phyloP scores from a whole-genome alignment of 2,329 filamentous ascomycete genomes.

The Zymoseptoria tritici region DNA sequence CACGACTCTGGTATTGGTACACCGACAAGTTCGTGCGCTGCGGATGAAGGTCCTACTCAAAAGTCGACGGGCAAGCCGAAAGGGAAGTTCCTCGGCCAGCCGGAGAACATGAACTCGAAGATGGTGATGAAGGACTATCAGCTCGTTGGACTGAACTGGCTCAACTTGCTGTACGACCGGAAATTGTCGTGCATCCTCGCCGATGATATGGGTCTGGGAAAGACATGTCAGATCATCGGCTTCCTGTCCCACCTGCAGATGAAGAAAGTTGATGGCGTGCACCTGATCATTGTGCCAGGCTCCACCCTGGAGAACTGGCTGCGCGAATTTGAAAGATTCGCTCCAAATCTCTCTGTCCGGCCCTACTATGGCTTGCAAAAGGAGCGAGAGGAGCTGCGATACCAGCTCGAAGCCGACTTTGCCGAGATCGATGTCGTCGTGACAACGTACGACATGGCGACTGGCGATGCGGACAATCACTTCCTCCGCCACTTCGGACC shows the following conservation, averaged over 20 bases:
- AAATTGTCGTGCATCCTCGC: constrained; percentile 83
- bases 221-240: constrained; percentile 93
- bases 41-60: constrained; percentile 22
- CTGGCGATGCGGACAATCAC: constrained; percentile 52
- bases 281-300: constrained; percentile 83
- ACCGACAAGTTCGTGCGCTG: constrained; percentile 37
- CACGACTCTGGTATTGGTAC: constrained; percentile 64
- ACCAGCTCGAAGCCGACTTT: constrained; percentile 56
- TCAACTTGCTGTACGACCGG: constrained; percentile 72
- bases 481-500: constrained; percentile 54
- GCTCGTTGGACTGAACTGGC: constrained; percentile 89
- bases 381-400: constrained; percentile 60
- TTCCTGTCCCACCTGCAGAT: constrained; percentile 79
- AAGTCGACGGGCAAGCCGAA: constrained; percentile 38
- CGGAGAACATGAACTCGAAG: constrained; percentile 66
- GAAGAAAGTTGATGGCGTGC: constrained; percentile 58
- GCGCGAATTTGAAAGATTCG: constrained; percentile 80
- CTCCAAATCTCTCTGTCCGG: constrained; percentile 63
- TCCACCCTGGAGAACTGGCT: constrained; percentile 96
- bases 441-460: constrained; percentile 63
- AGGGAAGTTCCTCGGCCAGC: constrained; percentile 54
- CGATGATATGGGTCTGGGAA: constrained; percentile 92
- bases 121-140: constrained; percentile 88
- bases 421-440: constrained; percentile 62
- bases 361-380: constrained; percentile 65